phyloP scores from a whole-genome alignment of 306 rosid species.

The Clitoria ternatea region DNA sequence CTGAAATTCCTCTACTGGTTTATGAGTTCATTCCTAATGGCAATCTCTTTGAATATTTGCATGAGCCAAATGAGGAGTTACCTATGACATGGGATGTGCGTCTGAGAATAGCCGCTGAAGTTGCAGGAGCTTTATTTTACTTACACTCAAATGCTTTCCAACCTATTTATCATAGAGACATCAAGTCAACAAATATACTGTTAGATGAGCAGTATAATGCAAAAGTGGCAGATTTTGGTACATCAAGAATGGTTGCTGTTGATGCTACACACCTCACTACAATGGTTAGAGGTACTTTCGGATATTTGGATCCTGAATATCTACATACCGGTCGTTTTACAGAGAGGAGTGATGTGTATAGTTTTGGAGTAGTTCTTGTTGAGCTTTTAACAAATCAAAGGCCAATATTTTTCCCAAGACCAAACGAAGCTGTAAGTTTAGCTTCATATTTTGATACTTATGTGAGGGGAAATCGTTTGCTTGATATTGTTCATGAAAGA shows the following conservation, averaged over 20 bases:
- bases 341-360: slow-evolving; percentile 30
- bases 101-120: slow-evolving; percentile 26
- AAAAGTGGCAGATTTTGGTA: slow-evolving; percentile 34
- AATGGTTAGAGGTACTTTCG: slow-evolving; percentile 27
- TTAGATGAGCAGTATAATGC: slow-evolving; percentile 23
- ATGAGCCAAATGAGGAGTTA: slow-evolving; percentile 6
- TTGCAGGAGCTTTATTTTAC: slow-evolving; percentile 29
- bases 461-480: neutral
- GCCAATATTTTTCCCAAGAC: neutral
- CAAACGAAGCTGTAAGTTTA: neutral
- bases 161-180: slow-evolving; percentile 35
- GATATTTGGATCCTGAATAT: slow-evolving; percentile 35
- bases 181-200: slow-evolving; percentile 34
- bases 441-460: neutral
- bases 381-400: slow-evolving; percentile 27
- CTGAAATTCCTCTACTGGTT: slow-evolving; percentile 23
- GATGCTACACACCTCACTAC: slow-evolving; percentile 35
- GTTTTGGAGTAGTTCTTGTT: slow-evolving; percentile 30
- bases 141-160: slow-evolving; percentile 28
- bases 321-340: slow-evolving; percentile 33
- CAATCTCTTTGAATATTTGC: slow-evolving; percentile 20
- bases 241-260: slow-evolving; percentile 20
- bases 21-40: slow-evolving; percentile 41
- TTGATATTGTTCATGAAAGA: slow-evolving; percentile 1
- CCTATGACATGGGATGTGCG: slow-evolving; percentile 35